phyloP scores from a whole-genome alignment of 306 rosid species.

The Quercus robur region DNA sequence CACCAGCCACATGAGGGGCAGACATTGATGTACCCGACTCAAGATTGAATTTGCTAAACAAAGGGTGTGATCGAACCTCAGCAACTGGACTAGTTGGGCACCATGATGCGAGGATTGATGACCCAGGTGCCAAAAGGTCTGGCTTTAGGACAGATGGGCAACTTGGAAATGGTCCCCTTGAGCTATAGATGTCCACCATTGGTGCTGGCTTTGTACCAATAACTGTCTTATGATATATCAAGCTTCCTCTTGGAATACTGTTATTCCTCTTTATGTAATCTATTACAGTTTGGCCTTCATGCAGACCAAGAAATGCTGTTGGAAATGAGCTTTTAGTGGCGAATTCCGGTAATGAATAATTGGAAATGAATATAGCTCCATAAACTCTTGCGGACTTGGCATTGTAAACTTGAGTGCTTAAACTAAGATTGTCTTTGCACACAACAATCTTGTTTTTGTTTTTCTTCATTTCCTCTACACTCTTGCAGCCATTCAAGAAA shows the following conservation, averaged over 20 bases:
- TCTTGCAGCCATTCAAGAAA: slow-evolving; percentile 43
- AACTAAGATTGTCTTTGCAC: slow-evolving; percentile 39
- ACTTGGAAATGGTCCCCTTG: slow-evolving; percentile 70
- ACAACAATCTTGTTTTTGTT: slow-evolving; percentile 50
- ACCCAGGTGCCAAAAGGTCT: slow-evolving; percentile 73
- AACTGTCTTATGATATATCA: slow-evolving; percentile 38
- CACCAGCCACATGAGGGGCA: slow-evolving; percentile 67
- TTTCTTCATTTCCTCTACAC: slow-evolving; percentile 10
- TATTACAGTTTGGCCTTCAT: slow-evolving; percentile 48
- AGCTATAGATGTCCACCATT: slow-evolving; percentile 47
- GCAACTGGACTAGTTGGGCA: slow-evolving; percentile 30
- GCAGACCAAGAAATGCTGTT: slow-evolving; percentile 15
- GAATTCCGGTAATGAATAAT: slow-evolving; percentile 14
- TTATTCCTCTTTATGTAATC: slow-evolving; percentile 31
- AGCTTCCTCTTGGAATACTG: slow-evolving; percentile 34
- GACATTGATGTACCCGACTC: slow-evolving; percentile 79
- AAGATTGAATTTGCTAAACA: slow-evolving; percentile 41
- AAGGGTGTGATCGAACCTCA: not conserved
- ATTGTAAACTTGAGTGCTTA: slow-evolving; percentile 18
- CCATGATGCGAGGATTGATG: slow-evolving; percentile 73
- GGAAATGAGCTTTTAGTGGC: slow-evolving; percentile 19
- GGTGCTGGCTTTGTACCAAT: slow-evolving; percentile 59
- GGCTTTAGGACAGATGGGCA: slow-evolving; percentile 71
- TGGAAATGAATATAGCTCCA: slow-evolving; percentile 59
- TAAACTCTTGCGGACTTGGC: slow-evolving; percentile 21